Conservation (phyloP, 139 green algal species). For the Chlorella vulgaris region DNA sequence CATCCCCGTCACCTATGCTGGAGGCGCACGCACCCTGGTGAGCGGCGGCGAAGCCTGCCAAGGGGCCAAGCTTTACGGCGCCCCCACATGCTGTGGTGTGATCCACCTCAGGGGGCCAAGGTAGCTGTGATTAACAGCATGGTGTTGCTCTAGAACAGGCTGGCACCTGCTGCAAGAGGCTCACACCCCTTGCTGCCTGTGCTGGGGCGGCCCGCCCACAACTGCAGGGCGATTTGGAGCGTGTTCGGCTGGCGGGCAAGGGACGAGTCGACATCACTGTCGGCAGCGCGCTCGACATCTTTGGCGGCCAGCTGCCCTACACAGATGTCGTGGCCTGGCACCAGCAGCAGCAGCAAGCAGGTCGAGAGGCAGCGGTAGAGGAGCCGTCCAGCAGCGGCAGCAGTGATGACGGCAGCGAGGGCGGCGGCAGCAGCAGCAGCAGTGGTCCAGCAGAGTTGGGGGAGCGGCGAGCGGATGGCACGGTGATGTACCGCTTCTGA, state of each 20-base stretch:
- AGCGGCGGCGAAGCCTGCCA: neutral
- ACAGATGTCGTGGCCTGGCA: conserved; percentile 94
- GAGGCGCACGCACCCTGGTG: conserved; percentile 86
- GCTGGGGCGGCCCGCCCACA: neutral
- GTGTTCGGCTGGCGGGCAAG: conserved; percentile 10
- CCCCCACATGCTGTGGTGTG: no score
- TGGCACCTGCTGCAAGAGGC: no score
- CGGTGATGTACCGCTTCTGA: conserved; percentile 5
- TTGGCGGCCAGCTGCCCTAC: conserved; percentile 92
- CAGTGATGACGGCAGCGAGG: neutral
- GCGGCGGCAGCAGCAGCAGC: neutral
- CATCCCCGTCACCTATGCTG: conserved; percentile 95
- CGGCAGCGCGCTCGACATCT: conserved; percentile 96
- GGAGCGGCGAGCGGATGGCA: conserved; percentile 14
- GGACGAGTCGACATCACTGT: conserved; percentile 88
- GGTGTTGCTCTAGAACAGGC: no score
- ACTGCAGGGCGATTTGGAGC: conserved; percentile 33
- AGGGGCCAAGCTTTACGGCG: neutral
- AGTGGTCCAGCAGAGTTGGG: no score
- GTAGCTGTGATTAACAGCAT: no score
- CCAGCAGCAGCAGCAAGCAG: conserved; percentile 43
- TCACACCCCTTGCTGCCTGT: neutral
- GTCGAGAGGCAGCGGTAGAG: neutral
- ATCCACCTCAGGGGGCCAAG: no score
- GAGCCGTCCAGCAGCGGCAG: neutral